These are phyloP conservation scores for Orbilia blumenaviensis DNA, from an alignment of 2,329 filamentous ascomycete genomes.

Conservation along the genomic window DNA sequence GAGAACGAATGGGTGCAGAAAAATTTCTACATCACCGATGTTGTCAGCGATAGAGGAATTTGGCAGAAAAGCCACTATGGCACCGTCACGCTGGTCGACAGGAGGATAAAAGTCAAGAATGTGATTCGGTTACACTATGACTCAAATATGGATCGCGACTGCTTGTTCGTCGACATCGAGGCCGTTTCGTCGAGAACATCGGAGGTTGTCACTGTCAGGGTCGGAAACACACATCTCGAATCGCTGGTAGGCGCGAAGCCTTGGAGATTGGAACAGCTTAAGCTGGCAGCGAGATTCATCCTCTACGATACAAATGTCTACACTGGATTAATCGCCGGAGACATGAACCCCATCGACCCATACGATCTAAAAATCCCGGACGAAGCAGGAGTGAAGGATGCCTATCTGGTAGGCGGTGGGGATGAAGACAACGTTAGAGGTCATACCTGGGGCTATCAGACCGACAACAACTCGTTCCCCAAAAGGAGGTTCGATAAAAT, in stretches of 20 bases:
- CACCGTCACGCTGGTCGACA: constrained; percentile 66
- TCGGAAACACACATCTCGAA: constrained; percentile 70
- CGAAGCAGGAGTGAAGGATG: constrained; percentile 66
- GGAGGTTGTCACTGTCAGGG: constrained; percentile 60
- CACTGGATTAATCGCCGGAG: constrained; percentile 66
- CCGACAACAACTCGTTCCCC: constrained; percentile 27
- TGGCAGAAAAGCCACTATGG: constrained; percentile 66
- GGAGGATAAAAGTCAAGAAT: constrained; percentile 62
- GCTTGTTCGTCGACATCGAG: constrained; percentile 66
- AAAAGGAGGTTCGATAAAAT: constrained; percentile 46
- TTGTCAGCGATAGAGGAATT: constrained; percentile 59
- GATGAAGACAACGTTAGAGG: constrained; percentile 65
- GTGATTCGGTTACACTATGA: constrained; percentile 67
- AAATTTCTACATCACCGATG: constrained; percentile 65
- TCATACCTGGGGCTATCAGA: constrained; percentile 70
- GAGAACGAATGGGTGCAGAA: constrained; percentile 64
- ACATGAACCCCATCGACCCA: constrained; percentile 69
- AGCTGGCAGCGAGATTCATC: constrained; percentile 61
- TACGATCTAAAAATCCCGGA: constrained; percentile 66
- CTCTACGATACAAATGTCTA: constrained; percentile 62
- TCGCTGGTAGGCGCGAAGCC: constrained; percentile 66
- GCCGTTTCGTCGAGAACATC: constrained; percentile 26
- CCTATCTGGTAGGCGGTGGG: constrained; percentile 66
- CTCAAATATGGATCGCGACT: constrained; percentile 62
- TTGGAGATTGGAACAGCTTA: constrained; percentile 65